phyloP scores from a whole-genome alignment of 306 rosid genomes.

The Acacia melanoxylon region DNA sequence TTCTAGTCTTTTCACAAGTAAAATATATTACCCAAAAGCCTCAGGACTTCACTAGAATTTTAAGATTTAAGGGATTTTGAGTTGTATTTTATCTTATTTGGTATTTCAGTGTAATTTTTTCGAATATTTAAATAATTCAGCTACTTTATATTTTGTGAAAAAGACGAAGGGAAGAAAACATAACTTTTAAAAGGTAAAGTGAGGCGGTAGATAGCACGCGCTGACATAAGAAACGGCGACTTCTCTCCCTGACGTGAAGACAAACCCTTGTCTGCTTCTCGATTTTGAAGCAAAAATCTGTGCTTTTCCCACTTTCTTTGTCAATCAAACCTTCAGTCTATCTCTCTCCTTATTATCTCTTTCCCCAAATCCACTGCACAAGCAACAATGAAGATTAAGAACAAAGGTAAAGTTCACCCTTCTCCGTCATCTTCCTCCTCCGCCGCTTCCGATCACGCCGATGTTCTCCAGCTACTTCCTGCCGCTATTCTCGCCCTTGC shows the following conservation, averaged over 20 bases:
- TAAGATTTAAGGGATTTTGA: too few relatives aligned
- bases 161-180: too few relatives aligned
- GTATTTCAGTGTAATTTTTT: too few relatives aligned
- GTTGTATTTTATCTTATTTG: too few relatives aligned
- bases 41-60: too few relatives aligned
- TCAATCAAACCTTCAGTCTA: neutral
- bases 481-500: constrained; percentile 53
- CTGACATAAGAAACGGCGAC: neutral
- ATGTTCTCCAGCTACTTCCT: constrained; percentile 51
- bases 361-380: neutral
- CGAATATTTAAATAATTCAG: too few relatives aligned
- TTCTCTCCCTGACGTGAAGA: neutral
- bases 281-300: neutral
- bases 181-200: neutral
- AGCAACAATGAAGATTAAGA: constrained; percentile 56
- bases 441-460: constrained; percentile 14
- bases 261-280: neutral
- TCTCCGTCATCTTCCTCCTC: constrained; percentile 32
- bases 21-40: too few relatives aligned
- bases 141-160: too few relatives aligned
- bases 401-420: constrained; percentile 66
- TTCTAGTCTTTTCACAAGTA: too few relatives aligned
- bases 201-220: neutral
- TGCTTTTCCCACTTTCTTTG: neutral
- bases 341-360: neutral